Percentiles rank a stretch among this genome's conserved stretches.
Evolutionary conservation across 768 basidiomycete species (phyloP).

Genomic region (Symmetrospora coprosmae): DNA sequence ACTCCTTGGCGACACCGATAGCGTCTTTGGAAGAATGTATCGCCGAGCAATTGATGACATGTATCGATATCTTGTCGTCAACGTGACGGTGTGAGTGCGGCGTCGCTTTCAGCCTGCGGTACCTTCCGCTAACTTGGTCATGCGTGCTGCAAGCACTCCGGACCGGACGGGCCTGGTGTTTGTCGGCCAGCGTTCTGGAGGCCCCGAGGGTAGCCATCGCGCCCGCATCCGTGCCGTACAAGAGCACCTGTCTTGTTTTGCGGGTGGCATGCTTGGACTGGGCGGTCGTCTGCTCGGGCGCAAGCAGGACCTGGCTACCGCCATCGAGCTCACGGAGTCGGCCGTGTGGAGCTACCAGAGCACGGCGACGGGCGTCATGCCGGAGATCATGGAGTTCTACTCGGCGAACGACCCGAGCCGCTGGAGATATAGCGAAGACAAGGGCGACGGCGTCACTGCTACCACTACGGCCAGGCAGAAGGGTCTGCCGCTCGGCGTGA

Average conservation of each 20-base stretch:
- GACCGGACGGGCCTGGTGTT: constrained; percentile 33
- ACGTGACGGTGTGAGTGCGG: constrained; percentile 32
- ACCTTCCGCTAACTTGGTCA: constrained; percentile 28
- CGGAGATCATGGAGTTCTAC: constrained; percentile 28
- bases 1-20: constrained; percentile 34
- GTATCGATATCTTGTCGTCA: constrained; percentile 33
- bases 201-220: not conserved
- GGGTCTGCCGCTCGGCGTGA: constrained; percentile 32
- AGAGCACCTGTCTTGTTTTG: constrained; percentile 35
- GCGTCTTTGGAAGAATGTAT: constrained; percentile 38
- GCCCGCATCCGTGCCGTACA: not conserved
- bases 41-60: constrained; percentile 36
- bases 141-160: constrained; percentile 3
- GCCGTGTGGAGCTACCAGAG: constrained; percentile 38
- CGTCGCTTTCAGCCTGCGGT: not conserved
- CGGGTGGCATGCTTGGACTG: constrained; percentile 41
- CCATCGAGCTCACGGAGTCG: constrained; percentile 35
- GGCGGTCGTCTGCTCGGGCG: constrained; percentile 38
- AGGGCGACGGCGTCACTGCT: not conserved
- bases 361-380: constrained; percentile 28
- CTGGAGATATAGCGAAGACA: not conserved
- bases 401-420: constrained; percentile 5
- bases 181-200: not conserved
- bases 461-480: constrained; percentile 2
- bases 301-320: constrained; percentile 34